Percentiles rank a stretch among this genome's conserved stretches.
These are phyloP conservation scores for Penicillium coprophilum DNA, from an alignment of 495 filamentous ascomycete species.

Conservation along the genomic window DNA sequence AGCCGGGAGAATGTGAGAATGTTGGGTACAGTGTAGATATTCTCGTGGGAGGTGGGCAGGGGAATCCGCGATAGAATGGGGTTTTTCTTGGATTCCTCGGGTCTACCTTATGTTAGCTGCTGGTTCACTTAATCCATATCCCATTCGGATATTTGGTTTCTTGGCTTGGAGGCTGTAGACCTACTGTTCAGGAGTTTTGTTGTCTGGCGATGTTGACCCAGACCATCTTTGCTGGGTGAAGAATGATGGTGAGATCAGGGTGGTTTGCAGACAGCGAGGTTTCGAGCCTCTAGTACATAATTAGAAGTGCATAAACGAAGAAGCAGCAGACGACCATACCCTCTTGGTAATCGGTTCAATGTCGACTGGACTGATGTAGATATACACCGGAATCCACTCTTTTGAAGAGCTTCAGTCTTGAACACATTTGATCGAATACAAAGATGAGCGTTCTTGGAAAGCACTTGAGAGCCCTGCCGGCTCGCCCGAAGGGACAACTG, in stretches of 20 bases:
- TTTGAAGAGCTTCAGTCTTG: conserved; percentile 1
- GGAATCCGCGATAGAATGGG: conserved; percentile 52
- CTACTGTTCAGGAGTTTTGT: conserved; percentile 19
- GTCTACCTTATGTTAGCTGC: background rate
- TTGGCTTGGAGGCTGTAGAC: conserved; percentile 6
- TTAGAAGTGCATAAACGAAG: background rate
- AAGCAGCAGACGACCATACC: conserved; percentile 10
- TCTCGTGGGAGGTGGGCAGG: conserved; percentile 62
- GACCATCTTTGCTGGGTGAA: conserved; percentile 26
- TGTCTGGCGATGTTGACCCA: conserved; percentile 28
- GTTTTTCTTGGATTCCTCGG: conserved; percentile 28
- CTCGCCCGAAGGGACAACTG: conserved; percentile 15
- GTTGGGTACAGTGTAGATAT: conserved; percentile 96
- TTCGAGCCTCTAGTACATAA: conserved; percentile 6
- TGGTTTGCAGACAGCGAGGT: background rate
- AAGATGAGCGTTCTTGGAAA: conserved; percentile 1
- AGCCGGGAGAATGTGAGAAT: conserved; percentile 86
- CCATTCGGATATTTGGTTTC: conserved; percentile 1
- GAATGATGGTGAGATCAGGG: conserved; percentile 5
- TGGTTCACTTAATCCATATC: background rate
- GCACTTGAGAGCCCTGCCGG: conserved; percentile 5
- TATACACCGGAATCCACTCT: conserved; percentile 13
- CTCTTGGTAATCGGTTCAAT: conserved; percentile 9
- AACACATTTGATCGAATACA: conserved; percentile 5
- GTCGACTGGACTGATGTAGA: conserved; percentile 12